phyloP scores from a whole-genome alignment of 306 rosid genomes.

The Datisca glomerata region DNA sequence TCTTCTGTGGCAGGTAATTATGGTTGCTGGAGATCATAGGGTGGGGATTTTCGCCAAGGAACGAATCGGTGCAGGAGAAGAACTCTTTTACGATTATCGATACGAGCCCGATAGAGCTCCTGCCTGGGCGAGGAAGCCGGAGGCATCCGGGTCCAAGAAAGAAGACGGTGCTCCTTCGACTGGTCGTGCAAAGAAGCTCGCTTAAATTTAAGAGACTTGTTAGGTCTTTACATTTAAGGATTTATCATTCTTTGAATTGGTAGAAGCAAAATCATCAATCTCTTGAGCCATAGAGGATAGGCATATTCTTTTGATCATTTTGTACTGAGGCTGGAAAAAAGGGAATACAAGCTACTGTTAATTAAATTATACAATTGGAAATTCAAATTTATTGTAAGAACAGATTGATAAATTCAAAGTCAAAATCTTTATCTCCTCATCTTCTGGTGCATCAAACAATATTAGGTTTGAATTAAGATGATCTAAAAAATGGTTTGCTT shows the following conservation, averaged over 20 bases:
- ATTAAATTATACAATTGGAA: background rate
- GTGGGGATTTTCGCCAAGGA: constrained; percentile 99
- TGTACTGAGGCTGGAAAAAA: constrained; percentile 13
- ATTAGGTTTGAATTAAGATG: too few relatives aligned
- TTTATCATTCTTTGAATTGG: constrained; percentile 38
- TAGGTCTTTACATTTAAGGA: constrained; percentile 11
- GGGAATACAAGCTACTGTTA: background rate
- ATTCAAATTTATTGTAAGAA: constrained; percentile 1
- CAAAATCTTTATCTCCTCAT: background rate
- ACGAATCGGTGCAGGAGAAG: constrained; percentile 85
- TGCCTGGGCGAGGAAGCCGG: constrained; percentile 95
- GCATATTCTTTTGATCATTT: constrained; percentile 27
- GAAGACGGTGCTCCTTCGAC: constrained; percentile 86
- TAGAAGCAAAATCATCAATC: constrained; percentile 39
- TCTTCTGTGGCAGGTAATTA: constrained; percentile 60
- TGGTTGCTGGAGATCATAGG: constrained; percentile 99
- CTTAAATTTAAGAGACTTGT: constrained; percentile 29
- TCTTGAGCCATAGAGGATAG: constrained; percentile 32
- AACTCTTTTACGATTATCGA: constrained; percentile 94
- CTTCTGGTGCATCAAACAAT: background rate
- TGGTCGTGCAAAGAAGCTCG: constrained; percentile 97
- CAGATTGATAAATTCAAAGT: constrained; percentile 1
- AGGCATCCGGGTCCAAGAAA: constrained; percentile 70
- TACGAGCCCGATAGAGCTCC: constrained; percentile 98
- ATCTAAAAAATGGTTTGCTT: too few relatives aligned